Base-by-base conservation (phyloP, 2,329 filamentous ascomycete species). In the Neocucurbitaria cava region DNA sequence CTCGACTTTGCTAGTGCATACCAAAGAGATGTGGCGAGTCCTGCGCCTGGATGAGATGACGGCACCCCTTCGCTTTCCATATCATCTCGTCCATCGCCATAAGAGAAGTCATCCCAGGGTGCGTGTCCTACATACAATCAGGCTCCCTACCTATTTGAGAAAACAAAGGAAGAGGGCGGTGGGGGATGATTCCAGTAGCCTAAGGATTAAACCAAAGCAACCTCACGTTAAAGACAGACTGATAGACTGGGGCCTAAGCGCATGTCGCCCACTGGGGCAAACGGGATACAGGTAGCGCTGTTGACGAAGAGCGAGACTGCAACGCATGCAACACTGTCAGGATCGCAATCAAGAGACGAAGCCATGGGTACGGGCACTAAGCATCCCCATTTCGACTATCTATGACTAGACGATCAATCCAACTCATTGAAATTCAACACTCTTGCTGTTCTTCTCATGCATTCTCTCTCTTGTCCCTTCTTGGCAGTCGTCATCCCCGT, bases 1-100 rank as follows among this genome's bases (percentile, higher is more conserved):
- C 81, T 94, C 4, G 90, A 94, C 58, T 85, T 85, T 67, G 82
- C 82, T 35, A 75, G 79, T 26, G 77, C 79, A 15, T 85, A 85
- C 61, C 68, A 69, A 31, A 64, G 65, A 23, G 72, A 69, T 11
- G 33, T 67, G 21, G 66, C 53, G 5, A 69, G 61, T 49, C 61
- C 65, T 11, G 41, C 62, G 13, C 65, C 68, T 28, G 66, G 66
- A 41, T 67, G 65, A 71, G 50, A 13, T 31, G 9, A 30, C 41
- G 13, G 41, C 13, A 1, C 13, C n/a, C 17, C 3, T 13, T 28
- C 17, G 5, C 7, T 18, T 31, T 15, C 18, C 9, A 28, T 10
- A 28, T 30, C 15, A 23, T 24, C 5, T 7, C 38, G n/a, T n/a
- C 20, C 21, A 24, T n/a, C 21, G n/a, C 24, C 38, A 24, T 23